Evolutionary conservation across 1,139 yeast species (phyloP), one percentile per base, ranked within the genome.

Genomic region (Geotrichum macrosporum): DNA sequence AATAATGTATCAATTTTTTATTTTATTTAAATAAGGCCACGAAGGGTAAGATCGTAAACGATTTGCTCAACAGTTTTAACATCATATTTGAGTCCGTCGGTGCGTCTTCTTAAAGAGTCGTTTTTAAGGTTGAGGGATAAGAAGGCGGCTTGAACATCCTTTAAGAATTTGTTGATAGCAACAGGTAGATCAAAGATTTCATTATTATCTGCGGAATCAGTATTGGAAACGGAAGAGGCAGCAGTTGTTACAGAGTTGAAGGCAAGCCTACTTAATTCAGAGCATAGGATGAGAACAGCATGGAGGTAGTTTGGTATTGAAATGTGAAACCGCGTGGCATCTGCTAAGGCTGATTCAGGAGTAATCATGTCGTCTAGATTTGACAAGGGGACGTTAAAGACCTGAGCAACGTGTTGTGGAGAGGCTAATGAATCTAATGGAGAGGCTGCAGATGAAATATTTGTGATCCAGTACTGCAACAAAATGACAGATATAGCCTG

Each of bases 21-120:
- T n/a, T n/a, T n/a, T n/a, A n/a, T n/a, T 24, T 12, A 45, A 21
- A 44, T 34, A n/a, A 58, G 45, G 6, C 63, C 60, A 6, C 66
- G 46, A 9, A 63, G 52, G 8, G 64, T 54, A 41, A 64, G 35
- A 48, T 63, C 67, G 41, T 62, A 64, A 12, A 64, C 61, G 10
- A 64, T 58, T 45, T 63, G 67, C 45, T 65, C 69, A 15, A 64
- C 63, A 46, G 62, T 63, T 50, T 65, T 65, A 29, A 63, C 64
- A 35, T 65, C 67, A 45, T 65, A 65, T 48, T 65, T 65, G 44
- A 65, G 51, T 8, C 61, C 50, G 47, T 65, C 69, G 16, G 54
- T 55, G 5, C 66, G 57, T 29, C 68, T 48, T 31, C 69, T 52
- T 46, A 65, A 53, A 22, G 55, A 50, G 43, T 65, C 69, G 35